Evolutionary conservation across 148 eudicot species (phyloP).

Genomic region (Persicaria maculosa): DNA sequence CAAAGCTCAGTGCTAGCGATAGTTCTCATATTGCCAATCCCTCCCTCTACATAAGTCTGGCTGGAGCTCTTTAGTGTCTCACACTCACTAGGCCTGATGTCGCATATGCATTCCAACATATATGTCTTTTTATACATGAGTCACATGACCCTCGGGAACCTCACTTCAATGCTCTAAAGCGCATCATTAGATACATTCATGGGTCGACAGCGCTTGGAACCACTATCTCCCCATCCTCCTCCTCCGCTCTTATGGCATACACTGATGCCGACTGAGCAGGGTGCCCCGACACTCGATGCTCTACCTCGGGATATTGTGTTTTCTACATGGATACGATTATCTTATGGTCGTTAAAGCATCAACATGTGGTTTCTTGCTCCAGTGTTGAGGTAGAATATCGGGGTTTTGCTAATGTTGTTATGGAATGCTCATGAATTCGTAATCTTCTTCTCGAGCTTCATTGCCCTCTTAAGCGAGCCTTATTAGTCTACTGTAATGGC

Average conservation of each 20-base stretch:
- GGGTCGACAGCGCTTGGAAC: background rate
- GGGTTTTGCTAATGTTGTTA: background rate
- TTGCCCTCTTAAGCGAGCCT: background rate
- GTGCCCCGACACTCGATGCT: background rate
- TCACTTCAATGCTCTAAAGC: background rate
- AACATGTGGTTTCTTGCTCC: background rate
- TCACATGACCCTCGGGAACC: too few species aligned
- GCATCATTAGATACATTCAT: background rate
- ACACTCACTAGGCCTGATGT: background rate
- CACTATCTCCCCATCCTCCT: background rate
- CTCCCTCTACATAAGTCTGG: background rate
- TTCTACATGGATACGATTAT: background rate
- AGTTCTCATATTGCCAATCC: background rate
- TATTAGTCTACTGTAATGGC: background rate
- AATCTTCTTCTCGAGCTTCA: background rate
- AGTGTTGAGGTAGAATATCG: background rate
- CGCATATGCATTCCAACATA: background rate
- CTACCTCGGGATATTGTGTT: background rate
- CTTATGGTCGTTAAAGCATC: background rate
- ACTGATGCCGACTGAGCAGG: background rate
- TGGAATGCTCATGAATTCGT: background rate
- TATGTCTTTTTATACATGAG: background rate
- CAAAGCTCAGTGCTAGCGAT: background rate
- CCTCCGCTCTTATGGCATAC: background rate
- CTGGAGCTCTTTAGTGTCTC: background rate